Evolutionary conservation across 2,329 filamentous ascomycete genomes (phyloP).

Genomic region (Drechslerella stenobrocha): DNA sequence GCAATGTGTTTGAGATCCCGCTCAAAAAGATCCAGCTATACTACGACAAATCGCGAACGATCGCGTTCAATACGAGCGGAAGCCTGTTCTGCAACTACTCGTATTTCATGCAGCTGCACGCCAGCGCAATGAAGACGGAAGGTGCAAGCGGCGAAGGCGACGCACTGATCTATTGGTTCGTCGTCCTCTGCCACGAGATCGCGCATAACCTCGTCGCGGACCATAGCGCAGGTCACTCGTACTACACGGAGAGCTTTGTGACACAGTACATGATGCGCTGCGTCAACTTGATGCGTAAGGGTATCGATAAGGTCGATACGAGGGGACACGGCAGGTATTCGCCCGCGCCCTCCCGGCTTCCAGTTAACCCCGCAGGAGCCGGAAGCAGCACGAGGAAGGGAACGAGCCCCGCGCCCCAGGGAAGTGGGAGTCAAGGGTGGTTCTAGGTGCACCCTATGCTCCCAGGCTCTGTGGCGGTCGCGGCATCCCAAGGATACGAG

Average conservation of each 20-base stretch:
- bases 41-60: slow-evolving; percentile 78
- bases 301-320: slow-evolving; percentile 13
- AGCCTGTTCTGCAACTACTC: slow-evolving; percentile 88
- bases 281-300: slow-evolving; percentile 18
- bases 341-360: slow-evolving; percentile 10
- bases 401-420: neutral
- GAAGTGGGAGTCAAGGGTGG: slow-evolving; percentile 21
- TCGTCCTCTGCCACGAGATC: slow-evolving; percentile 92
- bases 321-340: neutral
- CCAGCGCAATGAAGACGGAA: slow-evolving; percentile 55
- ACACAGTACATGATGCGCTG: slow-evolving; percentile 41
- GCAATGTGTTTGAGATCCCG: slow-evolving; percentile 70
- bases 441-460: slow-evolving; percentile 32
- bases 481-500: slow-evolving; percentile 1
- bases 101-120: slow-evolving; percentile 42
- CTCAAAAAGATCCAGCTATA: slow-evolving; percentile 77
- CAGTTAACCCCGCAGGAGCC: slow-evolving; percentile 26
- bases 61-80: slow-evolving; percentile 87
- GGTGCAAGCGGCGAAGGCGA: slow-evolving; percentile 60
- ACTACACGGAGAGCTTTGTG: slow-evolving; percentile 46
- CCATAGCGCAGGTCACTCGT: slow-evolving; percentile 46
- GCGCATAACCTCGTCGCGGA: slow-evolving; percentile 83
- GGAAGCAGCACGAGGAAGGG: neutral
- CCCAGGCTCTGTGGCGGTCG: neutral
- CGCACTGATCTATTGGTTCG: slow-evolving; percentile 85